These are phyloP conservation scores for Exserohilum turcica DNA, from an alignment of 2,329 filamentous ascomycete genomes.

Conservation along the genomic window DNA sequence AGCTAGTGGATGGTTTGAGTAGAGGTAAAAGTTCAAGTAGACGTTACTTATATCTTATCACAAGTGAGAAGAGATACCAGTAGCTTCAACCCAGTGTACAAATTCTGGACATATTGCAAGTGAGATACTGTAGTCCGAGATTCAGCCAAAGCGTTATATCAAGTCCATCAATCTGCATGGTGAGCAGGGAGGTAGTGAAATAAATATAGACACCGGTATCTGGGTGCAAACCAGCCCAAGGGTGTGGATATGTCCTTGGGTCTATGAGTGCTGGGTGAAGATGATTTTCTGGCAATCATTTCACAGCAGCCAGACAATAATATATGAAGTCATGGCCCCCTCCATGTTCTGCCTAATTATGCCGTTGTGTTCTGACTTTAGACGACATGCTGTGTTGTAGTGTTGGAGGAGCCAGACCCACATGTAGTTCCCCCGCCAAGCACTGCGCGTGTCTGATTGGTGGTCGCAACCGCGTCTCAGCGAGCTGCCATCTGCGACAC, in stretches of 20 bases:
- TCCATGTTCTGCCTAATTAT: background rate
- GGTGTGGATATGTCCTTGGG: background rate
- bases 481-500: conserved; percentile 20
- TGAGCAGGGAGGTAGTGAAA: too few relatives aligned
- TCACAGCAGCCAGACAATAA: background rate
- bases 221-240: background rate
- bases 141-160: too few relatives aligned
- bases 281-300: background rate
- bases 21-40: too few relatives aligned
- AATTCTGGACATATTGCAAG: too few relatives aligned
- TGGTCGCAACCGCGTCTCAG: conserved; percentile 25
- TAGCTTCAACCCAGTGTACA: too few relatives aligned
- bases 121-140: too few relatives aligned
- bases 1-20: too few relatives aligned
- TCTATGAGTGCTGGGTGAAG: background rate
- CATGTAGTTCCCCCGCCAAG: conserved; percentile 15
- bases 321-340: too few relatives aligned
- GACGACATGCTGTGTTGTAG: background rate
- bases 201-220: background rate
- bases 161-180: too few relatives aligned
- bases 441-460: conserved; percentile 29
- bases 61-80: too few relatives aligned
- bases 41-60: too few relatives aligned
- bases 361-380: background rate
- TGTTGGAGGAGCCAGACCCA: background rate